Percentiles rank a stretch among this genome's conserved stretches.
Evolutionary conservation across 2,329 filamentous ascomycete genomes (phyloP).

Genomic region (Fusarium chlamydosporum): DNA sequence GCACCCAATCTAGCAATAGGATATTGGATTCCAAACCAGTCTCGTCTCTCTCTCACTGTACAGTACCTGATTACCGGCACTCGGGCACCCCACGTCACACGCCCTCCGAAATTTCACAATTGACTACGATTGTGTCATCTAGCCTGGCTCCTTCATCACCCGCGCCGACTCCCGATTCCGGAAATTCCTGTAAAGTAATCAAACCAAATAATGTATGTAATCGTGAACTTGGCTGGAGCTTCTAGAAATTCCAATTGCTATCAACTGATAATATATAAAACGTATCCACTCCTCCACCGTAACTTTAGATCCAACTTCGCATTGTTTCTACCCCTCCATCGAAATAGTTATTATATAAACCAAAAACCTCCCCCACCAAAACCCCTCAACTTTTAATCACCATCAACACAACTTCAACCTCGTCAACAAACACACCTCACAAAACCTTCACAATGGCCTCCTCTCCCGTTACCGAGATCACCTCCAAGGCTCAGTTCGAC

Average conservation of each 20-base stretch:
- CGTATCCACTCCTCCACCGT: slow-evolving; percentile 35
- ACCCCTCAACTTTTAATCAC: slow-evolving; percentile 36
- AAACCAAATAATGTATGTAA: neutral
- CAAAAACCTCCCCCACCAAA: slow-evolving; percentile 28
- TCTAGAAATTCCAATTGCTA: slow-evolving; percentile 13
- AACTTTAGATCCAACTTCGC: slow-evolving; percentile 18
- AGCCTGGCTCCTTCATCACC: slow-evolving; percentile 43
- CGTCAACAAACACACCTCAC: slow-evolving; percentile 12
- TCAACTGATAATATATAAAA: slow-evolving; percentile 5
- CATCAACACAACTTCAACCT: slow-evolving; percentile 6
- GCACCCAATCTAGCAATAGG: slow-evolving; percentile 9
- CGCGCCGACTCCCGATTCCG: slow-evolving; percentile 27
- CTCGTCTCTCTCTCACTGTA: neutral
- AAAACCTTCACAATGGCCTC: slow-evolving; percentile 48
- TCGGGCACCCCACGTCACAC: slow-evolving; percentile 35
- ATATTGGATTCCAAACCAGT: too few relatives aligned
- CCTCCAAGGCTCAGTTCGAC: slow-evolving; percentile 63
- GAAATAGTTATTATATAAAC: slow-evolving; percentile 18
- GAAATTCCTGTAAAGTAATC: slow-evolving; percentile 25
- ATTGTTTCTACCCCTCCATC: slow-evolving; percentile 12
- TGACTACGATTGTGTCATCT: slow-evolving; percentile 46
- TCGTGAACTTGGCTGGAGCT: slow-evolving; percentile 11
- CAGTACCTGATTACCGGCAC: slow-evolving; percentile 15
- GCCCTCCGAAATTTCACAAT: slow-evolving; percentile 26
- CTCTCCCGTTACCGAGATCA: slow-evolving; percentile 56